Evolutionary conservation across 208 protist species (phyloP), one percentile per base, ranked within the genome.

Genomic region (Leishmania mexicana): DNA sequence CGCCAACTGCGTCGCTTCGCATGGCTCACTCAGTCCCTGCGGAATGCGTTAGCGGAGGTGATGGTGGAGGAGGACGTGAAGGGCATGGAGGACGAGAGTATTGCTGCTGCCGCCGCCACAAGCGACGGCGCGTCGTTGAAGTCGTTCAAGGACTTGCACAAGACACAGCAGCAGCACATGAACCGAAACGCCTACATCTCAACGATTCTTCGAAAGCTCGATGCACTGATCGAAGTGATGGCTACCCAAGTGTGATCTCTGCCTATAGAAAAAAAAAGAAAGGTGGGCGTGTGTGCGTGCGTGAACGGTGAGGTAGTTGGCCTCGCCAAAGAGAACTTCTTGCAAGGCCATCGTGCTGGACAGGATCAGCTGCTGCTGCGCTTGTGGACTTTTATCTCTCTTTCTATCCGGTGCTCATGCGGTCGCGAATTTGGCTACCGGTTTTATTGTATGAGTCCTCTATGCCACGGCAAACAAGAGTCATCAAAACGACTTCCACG

Each of bases 1-100:
- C 78, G 83, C n/a, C 86, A 87, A 4, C 75, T 94, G 6, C 86
- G 87, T 4, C 74, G 82, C 42, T 88, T 96, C n/a, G 77, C 73
- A 35, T 45, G 57, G 11, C 58, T 88, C 21, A 91, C 89, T 38
- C 77, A 84, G 70, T 80, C 76, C 49, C 85, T 96, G 28, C 68
- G 90, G 13, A 83, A 82, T 17, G 81, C 88, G 11, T 70, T 95
- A 28, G 76, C 53, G 21, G 77, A 76, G 2, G 84, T 92, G 28
- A 90, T 86, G 40, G 65, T 71, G 24, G 24, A 40, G 75, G 83
- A 82, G 13, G 78, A 87, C 45, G 76, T 81, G 19, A 58, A 65
- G 8, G 62, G 57, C 28, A 42, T 75, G n/a, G 35, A 62, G 38
- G n/a, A 57, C 3, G 73, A 87, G 38, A 78, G 54, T 51, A 31